A percentile compares a stretch with the other conserved stretches of the same genome.
phyloP scores from a whole-genome alignment of 23 red algal genomes.

The Agarophyton chilense region DNA sequence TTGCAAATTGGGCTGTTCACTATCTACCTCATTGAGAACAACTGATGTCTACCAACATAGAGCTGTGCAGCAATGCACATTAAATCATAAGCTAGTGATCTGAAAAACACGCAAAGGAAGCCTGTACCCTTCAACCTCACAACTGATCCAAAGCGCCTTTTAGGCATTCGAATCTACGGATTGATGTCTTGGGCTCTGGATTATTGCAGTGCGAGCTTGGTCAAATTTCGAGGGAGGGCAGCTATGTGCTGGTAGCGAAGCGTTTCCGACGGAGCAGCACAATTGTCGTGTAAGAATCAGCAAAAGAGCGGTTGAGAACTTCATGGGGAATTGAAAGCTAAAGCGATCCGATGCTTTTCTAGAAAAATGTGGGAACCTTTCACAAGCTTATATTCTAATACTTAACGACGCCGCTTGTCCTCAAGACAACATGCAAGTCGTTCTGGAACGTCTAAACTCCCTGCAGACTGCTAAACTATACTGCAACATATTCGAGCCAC shows the following conservation, averaged over 20 bases:
- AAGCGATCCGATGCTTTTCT: not conserved
- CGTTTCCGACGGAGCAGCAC: too few species aligned
- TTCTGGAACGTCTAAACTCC: too few species aligned
- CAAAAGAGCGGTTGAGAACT: not conserved
- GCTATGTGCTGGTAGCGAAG: not conserved
- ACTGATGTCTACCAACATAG: not conserved
- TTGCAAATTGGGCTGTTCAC: not conserved
- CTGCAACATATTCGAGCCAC: too few species aligned
- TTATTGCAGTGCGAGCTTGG: not conserved
- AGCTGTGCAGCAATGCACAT: not conserved
- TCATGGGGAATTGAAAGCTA: not conserved
- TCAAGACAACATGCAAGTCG: too few species aligned
- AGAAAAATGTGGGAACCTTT: not conserved
- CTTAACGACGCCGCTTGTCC: too few species aligned
- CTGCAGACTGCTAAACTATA: too few species aligned
- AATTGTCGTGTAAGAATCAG: too few species aligned
- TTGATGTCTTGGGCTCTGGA: not conserved
- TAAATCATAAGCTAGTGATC: not conserved
- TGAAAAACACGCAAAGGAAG: not conserved
- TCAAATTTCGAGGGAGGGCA: not conserved
- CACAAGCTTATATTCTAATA: not conserved
- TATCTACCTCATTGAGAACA: not conserved
- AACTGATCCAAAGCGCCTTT: not conserved
- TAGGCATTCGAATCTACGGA: not conserved
- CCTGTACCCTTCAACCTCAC: not conserved